Conservation (phyloP, 2,329 filamentous ascomycete species). For the Fusarium avenaceum region DNA sequence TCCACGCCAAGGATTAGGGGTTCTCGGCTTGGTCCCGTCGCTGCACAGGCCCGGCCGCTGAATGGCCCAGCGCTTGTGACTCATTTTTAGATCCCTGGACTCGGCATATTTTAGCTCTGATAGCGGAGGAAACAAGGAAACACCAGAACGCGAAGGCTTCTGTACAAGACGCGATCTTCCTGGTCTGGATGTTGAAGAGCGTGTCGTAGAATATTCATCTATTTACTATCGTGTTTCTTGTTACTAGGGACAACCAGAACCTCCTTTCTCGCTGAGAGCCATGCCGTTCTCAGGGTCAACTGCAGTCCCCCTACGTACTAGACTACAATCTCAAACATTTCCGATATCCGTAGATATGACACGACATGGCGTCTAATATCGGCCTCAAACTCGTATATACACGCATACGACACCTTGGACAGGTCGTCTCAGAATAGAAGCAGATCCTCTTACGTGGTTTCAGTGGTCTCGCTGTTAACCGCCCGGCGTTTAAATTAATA, state of each 20-base stretch:
- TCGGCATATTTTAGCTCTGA: constrained; percentile 15
- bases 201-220: constrained; percentile 21
- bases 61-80: constrained; percentile 53
- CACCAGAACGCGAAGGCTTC: constrained; percentile 4
- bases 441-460: constrained; percentile 23
- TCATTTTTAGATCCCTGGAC: constrained; percentile 51
- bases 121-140: constrained; percentile 28
- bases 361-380: constrained; percentile 12
- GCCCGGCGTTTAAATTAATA: constrained; percentile 39
- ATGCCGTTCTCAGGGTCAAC: constrained; percentile 41
- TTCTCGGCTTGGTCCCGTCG: constrained; percentile 49
- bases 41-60: constrained; percentile 51
- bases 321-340: constrained; percentile 14
- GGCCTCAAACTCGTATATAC: constrained; percentile 6
- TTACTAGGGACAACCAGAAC: constrained; percentile 36
- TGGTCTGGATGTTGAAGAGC: background rate
- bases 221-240: constrained; percentile 34
- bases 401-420: background rate
- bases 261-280: background rate
- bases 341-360: constrained; percentile 17
- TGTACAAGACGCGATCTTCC: constrained; percentile 16
- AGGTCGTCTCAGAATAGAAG: constrained; percentile 41
- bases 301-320: constrained; percentile 18
- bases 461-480: constrained; percentile 41
- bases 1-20: constrained; percentile 37